Base-by-base conservation (phyloP, 1,139 yeast species). In the Williopsis jadinii region DNA sequence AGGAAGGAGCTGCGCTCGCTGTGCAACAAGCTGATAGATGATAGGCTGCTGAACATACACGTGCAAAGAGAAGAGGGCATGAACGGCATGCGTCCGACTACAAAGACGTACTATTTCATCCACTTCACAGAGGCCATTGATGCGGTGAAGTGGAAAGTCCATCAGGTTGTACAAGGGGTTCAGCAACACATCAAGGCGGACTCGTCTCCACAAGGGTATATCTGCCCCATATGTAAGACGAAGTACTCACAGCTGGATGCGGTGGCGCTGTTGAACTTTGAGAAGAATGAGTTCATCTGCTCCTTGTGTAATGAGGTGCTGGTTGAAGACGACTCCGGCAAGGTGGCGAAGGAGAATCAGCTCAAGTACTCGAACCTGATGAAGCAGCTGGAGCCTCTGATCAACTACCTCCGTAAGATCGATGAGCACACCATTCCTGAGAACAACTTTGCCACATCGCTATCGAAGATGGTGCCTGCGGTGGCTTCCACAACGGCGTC, bases 81-180 rank as follows among this genome's bases (percentile, higher is more conserved):
- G 8, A 84, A 79, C 47, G 49, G 46, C 2, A 84, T 75, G 51
- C 71, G 95, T 47, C 76, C 84, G 42, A 70, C 73, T 35, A 75
- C 85, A 15, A 73, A 90, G 56, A 84, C 94, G 0, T 92, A 88
- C 60, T 92, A 81, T 63, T 92, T 76, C 59, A 81, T 92, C 43
- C 96, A 87, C 56, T 80, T 77, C 58, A 87, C 97, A 2, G 95
- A 88, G 59, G 95, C 97, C 1, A 85, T 94, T 37, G 98, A 92
- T 64, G 80, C 97, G 12, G 80, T 92, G 59, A 92, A 94, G 63
- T 94, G 97, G 97, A 88, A 90, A 59, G 86, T 92, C 47, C 97
- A 92, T 59, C 76, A 85, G 35, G 73, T 94, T 34, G 97, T 87
- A 11, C 82, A 80, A 52, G 64, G 71, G 44, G 70, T 90, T 44